Evolutionary conservation across 2,329 filamentous ascomycete species (phyloP), one percentile per base, ranked within the genome.

Genomic region (Xylariomycetidae sp.): DNA sequence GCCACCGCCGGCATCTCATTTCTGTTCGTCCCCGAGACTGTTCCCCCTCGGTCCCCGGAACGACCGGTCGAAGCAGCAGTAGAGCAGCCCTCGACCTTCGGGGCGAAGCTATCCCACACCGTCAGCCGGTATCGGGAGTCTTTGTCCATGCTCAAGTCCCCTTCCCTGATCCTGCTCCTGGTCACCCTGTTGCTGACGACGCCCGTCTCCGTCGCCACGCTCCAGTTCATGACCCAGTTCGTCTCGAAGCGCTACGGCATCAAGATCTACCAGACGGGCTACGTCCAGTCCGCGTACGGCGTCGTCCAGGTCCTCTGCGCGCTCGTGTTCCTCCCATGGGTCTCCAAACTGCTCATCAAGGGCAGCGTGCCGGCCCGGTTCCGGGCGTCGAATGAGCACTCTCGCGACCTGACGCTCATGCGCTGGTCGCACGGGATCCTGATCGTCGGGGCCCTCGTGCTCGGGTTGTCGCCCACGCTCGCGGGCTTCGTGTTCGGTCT

Each of bases 241-340:
- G 33, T 53, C 13, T 58, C 56, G 8, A 56, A 51, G 38, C 45
- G 56, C 4, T 58, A 56, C 36, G 26, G 31, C 16, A 50, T 57
- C 17, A 40, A 41, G 13, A 47, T 59, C 10, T 37, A 42, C 14
- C 38, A 51, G 25, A 55, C 50, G 8, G 56, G 56, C n/a, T 59
- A 59, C 33, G 39, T 59, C 10, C 53, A 57, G 35, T 44, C 50
- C 6, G 37, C 33, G 1, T 57, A 50, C 14, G 55, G 56, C 13
- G 25, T 50, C 12, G 48, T 40, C 3, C 49, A 54, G 23, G 33
- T 50, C n/a, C 9, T 54, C 15, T 43, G 49, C 13, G 46, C 51
- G 1, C 34, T 59, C 2, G 8, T 56, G 7, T 33, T 58, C 20
- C 31, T 59, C 14, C 55, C 54, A 6, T 50, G 42, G 42, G 16